Percentiles rank a stretch among this genome's conserved stretches.
Conservation (phyloP, 139 green algal species). For the Volvox reticuliferus region DNA sequence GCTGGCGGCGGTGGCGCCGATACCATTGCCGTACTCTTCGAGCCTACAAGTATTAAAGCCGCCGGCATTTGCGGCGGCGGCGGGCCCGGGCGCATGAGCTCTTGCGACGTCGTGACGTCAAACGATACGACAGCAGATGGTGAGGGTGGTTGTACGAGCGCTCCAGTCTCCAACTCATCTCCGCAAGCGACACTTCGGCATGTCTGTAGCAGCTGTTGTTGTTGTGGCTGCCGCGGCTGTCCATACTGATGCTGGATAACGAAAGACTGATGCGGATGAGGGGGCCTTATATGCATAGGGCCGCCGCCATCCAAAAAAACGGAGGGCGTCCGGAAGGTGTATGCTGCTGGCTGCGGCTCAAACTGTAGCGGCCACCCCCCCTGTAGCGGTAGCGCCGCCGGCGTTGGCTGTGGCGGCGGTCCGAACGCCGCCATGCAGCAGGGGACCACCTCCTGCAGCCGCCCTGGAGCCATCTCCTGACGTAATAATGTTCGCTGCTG, state of each 20-base stretch:
- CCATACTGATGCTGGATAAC: background rate
- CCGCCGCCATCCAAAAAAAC: background rate
- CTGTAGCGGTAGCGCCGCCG: background rate
- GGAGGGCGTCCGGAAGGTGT: background rate
- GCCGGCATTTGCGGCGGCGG: background rate
- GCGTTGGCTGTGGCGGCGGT: background rate
- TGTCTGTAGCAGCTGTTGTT: background rate
- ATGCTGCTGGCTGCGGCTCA: background rate
- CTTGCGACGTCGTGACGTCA: background rate
- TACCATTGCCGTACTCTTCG: background rate
- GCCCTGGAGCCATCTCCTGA: background rate
- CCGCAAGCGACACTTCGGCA: background rate
- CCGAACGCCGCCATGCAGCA: background rate
- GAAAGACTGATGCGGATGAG: background rate
- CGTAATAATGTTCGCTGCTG: background rate
- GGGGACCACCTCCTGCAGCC: too few species aligned
- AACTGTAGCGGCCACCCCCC: background rate
- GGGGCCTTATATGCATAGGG: too few species aligned
- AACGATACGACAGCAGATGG: background rate
- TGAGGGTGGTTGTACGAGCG: background rate
- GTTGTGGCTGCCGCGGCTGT: slow-evolving; percentile 3
- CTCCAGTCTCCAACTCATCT: background rate
- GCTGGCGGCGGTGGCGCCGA: background rate
- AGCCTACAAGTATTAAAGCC: background rate
- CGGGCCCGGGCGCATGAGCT: slow-evolving; percentile 30